phyloP scores from a whole-genome alignment of 208 protist genomes.

The Trypanosoma vivax region DNA sequence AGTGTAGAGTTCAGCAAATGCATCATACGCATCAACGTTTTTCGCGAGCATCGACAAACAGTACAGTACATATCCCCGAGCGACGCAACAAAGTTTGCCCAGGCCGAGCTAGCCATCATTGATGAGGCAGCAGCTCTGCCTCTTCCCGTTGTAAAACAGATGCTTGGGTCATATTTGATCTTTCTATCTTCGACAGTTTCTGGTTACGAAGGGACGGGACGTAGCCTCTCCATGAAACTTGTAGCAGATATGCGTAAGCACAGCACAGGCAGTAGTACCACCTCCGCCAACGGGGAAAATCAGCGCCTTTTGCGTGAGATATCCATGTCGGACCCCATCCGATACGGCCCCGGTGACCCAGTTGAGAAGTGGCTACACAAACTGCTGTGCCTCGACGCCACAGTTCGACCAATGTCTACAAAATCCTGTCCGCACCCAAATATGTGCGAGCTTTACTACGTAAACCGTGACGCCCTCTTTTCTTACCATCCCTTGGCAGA shows the following conservation, averaged over 20 bases:
- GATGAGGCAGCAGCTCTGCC: constrained; percentile 99
- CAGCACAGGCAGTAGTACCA: constrained; percentile 1
- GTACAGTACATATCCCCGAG: constrained; percentile 96
- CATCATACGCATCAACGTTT: constrained; percentile 97
- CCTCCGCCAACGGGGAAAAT: constrained; percentile 3
- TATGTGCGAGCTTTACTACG: constrained; percentile 96
- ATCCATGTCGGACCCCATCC: constrained; percentile 95
- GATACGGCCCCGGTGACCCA: constrained; percentile 94
- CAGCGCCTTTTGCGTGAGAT: constrained; percentile 91
- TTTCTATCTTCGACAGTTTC: constrained; percentile 99
- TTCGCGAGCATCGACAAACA: constrained; percentile 96
- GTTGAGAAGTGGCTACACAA: constrained; percentile 98
- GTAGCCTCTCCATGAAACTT: constrained; percentile 99
- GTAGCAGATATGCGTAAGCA: constrained; percentile 95
- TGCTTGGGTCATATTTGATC: constrained; percentile 97
- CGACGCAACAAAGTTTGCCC: constrained; percentile 89
- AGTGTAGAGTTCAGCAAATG: constrained; percentile 93
- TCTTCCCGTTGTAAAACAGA: constrained; percentile 94
- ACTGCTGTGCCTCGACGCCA: constrained; percentile 97
- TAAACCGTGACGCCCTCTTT: constrained; percentile 99
- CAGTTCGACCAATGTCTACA: constrained; percentile 39
- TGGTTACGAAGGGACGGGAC: constrained; percentile 98
- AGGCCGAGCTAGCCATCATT: constrained; percentile 98
- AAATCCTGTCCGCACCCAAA: constrained; percentile 87
- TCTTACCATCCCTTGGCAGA: constrained; percentile 95